phyloP scores from a whole-genome alignment of 805 yeast species.

The Priceomyces carsonii region DNA sequence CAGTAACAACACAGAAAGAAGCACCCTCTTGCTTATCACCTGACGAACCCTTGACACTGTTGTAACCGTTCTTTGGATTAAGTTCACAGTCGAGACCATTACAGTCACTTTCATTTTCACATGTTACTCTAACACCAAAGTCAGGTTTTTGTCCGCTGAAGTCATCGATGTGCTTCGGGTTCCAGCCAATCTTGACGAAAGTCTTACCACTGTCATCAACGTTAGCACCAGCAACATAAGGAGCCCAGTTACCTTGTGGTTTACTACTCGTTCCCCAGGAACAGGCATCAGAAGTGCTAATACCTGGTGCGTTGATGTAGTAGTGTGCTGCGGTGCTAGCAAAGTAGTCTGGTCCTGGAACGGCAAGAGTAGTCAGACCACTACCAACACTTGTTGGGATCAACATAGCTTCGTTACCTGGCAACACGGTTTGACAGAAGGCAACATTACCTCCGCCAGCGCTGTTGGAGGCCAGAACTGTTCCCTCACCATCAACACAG shows the following conservation, averaged over 20 bases:
- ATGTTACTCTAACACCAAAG: conserved; percentile 72
- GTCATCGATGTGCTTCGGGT: conserved; percentile 75
- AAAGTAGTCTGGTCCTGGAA: conserved; percentile 84
- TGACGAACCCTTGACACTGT: conserved; percentile 48
- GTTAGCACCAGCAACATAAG: conserved; percentile 91
- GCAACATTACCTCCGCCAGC: conserved; percentile 61
- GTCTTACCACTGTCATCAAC: conserved; percentile 70
- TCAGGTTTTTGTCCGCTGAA: conserved; percentile 57
- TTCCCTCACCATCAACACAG: conserved; percentile 78
- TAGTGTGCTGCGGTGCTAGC: conserved; percentile 85
- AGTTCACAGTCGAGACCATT: conserved; percentile 80
- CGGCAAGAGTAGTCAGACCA: conserved; percentile 63
- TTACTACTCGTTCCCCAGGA: conserved; percentile 74
- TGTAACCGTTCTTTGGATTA: conserved; percentile 67
- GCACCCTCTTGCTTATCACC: conserved; percentile 57
- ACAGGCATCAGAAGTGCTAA: conserved; percentile 73
- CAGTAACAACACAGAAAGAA: conserved; percentile 83
- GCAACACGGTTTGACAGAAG: conserved; percentile 89
- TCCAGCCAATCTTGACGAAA: conserved; percentile 86
- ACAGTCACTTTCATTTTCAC: conserved; percentile 70
- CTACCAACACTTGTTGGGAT: conserved; percentile 74
- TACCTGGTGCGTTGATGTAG: conserved; percentile 84
- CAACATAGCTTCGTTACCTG: conserved; percentile 93
- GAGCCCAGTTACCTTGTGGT: conserved; percentile 89
- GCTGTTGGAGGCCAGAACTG: conserved; percentile 62